Evolutionary conservation across 768 basidiomycete species (phyloP), one percentile per base, ranked within the genome.

Genomic region (Roridomyces roridus): DNA sequence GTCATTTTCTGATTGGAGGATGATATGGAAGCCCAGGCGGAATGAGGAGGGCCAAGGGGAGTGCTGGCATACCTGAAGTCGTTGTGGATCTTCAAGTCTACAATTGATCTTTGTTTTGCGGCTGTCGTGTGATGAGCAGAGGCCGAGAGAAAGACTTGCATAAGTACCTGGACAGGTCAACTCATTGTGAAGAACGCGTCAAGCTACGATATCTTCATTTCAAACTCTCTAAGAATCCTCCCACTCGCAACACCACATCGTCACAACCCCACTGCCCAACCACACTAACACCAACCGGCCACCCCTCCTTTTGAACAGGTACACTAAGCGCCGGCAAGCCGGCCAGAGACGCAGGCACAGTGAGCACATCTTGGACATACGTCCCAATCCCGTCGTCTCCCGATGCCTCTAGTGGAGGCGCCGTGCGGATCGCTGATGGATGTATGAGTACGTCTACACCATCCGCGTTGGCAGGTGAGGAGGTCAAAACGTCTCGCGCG

Each of bases 301-400:
- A 96, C 0, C 83, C 83, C 0, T 70, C 21, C 7, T 25, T 31
- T 8, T 45, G 63, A 21, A 68, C 69, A 0, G 94, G 94, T 0
- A 98, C 80, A 50, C 80, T 89, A 39, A 98, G 65, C 0, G 89
- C 91, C 1, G 96, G 94, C 15, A 98, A 65, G 0, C 96, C 95
- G 0, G 92, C 95, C 31, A 99, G 75, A 0, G 92, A 94, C 5
- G 94, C 95, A 0, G 95, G 94, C 0, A 96, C 92, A 0, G 94
- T 96, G 58, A 98, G 75, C 6, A 96, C 84, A 60, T 98, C 96
- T 66, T 98, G 96, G 9, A 92, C 82, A 67, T 98, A 98, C 28
- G 85, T 78, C 40, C 81, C 79, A 45, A 88, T 60, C 43, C 18
- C 47, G 18, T 62, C 62, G 0, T 46, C 24, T 20, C 52, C 48